Base-by-base conservation (phyloP, 2,329 filamentous ascomycete species). In the Arthrobotrys conoides region DNA sequence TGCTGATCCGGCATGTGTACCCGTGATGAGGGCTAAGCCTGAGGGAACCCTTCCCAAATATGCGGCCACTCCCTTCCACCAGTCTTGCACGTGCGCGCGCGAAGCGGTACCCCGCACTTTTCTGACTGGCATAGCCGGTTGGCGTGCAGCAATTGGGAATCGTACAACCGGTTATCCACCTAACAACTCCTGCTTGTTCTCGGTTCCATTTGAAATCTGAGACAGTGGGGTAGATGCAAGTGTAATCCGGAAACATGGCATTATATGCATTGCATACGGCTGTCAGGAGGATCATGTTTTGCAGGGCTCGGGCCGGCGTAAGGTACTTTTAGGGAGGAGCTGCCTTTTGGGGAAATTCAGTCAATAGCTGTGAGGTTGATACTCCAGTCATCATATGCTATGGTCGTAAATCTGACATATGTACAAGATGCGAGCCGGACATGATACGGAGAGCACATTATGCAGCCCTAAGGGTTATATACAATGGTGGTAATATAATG, bases 151-250 rank as follows among this genome's bases (percentile, higher is more conserved):
- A 24, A 77, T 53, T 68, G 51, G 59, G 61, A 41, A 20, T 53
- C 65, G 44, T 33, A 68, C 63, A 67, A 68, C 53, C 41, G 22
- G 24, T 36, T 44, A 20, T 63, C 61, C 48, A 69, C 66, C 20
- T 30, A 20, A 41, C 59, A 46, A 27, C 46, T 59, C 41, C 18
- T 51, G 48, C 48, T 51, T 24, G 20, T 10, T 16, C 51, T 77
- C 67, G 73, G 67, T 72, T 69, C 75, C 55, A 63, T 44, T 55
- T 63, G 59, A 65, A 68, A 78, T 69, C 63, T 78, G 68, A 78
- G 75, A 78, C 75, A 78, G 71, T 75, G 64, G 71, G 71, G 71
- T 67, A 71, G 59, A 72, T 69, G 55, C 68, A 69, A 63, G 68
- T 22, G 41, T 44, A n/a, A 63, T 57, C 63, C 67, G 51, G 51